phyloP scores from a whole-genome alignment of 2,329 filamentous ascomycete genomes.

The Paraphoma chrysanthemicola region DNA sequence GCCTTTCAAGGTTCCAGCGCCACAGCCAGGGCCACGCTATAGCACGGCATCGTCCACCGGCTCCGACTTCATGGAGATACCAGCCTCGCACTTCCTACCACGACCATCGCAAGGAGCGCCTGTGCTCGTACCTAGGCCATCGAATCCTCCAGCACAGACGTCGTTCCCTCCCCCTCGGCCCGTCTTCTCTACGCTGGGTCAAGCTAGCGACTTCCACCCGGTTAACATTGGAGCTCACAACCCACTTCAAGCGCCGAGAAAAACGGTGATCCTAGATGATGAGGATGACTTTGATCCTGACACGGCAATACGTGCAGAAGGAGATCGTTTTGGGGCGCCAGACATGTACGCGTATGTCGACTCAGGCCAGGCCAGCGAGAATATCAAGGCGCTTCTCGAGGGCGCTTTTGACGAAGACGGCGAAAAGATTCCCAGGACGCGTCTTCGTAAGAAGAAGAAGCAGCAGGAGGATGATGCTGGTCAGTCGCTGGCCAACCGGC shows the following conservation, averaged over 20 bases:
- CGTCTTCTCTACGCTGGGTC: conserved; percentile 60
- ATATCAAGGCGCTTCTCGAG: conserved; percentile 82
- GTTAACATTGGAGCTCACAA: conserved; percentile 38
- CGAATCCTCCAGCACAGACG: conserved; percentile 52
- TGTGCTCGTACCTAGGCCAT: conserved; percentile 58
- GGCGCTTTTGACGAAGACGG: conserved; percentile 79
- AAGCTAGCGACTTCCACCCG: conserved; percentile 50
- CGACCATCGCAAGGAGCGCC: conserved; percentile 31
- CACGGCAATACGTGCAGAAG: conserved; percentile 53
- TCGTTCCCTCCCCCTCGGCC: conserved; percentile 60
- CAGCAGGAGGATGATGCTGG: conserved; percentile 43
- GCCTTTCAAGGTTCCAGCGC: conserved; percentile 22
- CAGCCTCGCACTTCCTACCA: conserved; percentile 41
- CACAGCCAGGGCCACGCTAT: conserved; percentile 29
- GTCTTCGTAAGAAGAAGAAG: conserved; percentile 54
- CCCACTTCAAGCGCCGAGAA: conserved; percentile 39
- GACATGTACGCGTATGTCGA: conserved; percentile 71
- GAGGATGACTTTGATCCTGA: conserved; percentile 59
- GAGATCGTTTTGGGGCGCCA: conserved; percentile 58
- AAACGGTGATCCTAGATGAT: conserved; percentile 51
- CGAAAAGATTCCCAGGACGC: conserved; percentile 58
- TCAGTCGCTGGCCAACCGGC: conserved; percentile 52
- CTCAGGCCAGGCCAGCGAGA: conserved; percentile 73
- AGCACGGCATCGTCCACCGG: conserved; percentile 35
- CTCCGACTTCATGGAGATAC: conserved; percentile 46